Conservation (phyloP, 2,329 filamentous ascomycete species). For the Microcyclospora pomicola region DNA sequence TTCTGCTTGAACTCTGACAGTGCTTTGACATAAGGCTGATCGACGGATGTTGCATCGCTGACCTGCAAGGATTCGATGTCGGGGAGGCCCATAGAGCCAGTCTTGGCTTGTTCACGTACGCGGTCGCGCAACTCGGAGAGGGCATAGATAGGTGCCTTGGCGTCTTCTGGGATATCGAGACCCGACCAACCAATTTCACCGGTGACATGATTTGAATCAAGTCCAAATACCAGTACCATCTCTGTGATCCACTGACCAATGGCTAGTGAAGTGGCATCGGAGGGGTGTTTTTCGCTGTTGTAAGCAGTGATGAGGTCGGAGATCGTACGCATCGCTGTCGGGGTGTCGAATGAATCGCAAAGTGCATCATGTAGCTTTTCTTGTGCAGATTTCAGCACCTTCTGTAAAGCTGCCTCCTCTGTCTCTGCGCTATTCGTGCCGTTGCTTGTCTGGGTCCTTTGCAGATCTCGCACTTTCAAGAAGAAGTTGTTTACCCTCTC, state of each 20-base stretch:
- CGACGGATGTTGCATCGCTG: conserved; percentile 13
- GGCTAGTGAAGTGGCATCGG: conserved; percentile 34
- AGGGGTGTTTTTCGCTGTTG: conserved; percentile 43
- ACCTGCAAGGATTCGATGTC: conserved; percentile 21
- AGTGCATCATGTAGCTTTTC: conserved; percentile 50
- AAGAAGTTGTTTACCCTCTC: conserved; percentile 61
- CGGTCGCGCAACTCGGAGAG: conserved; percentile 44
- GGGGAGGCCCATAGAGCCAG: conserved; percentile 29
- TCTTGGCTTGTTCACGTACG: conserved; percentile 42
- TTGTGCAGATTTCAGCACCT: conserved; percentile 41
- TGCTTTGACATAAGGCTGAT: conserved; percentile 34
- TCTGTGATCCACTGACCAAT: conserved; percentile 68
- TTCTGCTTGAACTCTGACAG: conserved; percentile 45
- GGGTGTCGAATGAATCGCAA: conserved; percentile 78
- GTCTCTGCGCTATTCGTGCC: conserved; percentile 17
- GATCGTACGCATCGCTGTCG: conserved; percentile 63
- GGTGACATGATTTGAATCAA: conserved; percentile 44
- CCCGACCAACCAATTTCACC: conserved; percentile 49
- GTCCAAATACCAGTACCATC: conserved; percentile 71
- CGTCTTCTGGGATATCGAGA: conserved; percentile 45
- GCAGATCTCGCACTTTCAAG: conserved; percentile 41
- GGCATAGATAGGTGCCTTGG: conserved; percentile 48
- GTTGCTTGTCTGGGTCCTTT: conserved; percentile 10
- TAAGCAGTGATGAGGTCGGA: conserved; percentile 63
- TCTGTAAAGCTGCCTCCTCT: conserved; percentile 25